These are phyloP conservation scores for Quercus variabilis DNA, from an alignment of 306 rosid genomes.

Conservation along the genomic window DNA sequence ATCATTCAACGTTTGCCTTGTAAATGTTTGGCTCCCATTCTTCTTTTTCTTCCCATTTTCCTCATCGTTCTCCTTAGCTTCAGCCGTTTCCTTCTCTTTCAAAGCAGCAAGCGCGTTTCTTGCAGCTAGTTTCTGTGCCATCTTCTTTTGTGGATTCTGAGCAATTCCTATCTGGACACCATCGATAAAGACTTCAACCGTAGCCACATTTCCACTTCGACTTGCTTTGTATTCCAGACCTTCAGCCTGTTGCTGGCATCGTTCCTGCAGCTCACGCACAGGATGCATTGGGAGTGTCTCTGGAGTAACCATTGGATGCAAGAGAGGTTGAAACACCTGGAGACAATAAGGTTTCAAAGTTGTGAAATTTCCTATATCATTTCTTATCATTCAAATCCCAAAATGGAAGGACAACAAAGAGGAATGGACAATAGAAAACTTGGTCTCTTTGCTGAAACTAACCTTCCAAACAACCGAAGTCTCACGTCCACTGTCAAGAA, in stretches of 20 bases:
- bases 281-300: conserved; percentile 99
- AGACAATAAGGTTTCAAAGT: conserved; percentile 5
- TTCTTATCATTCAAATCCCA: neutral
- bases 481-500: conserved; percentile 80
- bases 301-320: conserved; percentile 98
- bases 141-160: conserved; percentile 95
- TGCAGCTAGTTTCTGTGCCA: conserved; percentile 99
- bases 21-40: conserved; percentile 83
- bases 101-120: conserved; percentile 89
- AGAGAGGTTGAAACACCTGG: conserved; percentile 88
- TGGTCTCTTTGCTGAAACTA: neutral
- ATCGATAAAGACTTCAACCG: conserved; percentile 92
- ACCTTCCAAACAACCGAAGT: conserved; percentile 87
- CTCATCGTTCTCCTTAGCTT: conserved; percentile 54
- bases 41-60: conserved; percentile 71
- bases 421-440: conserved; percentile 1
- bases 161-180: conserved; percentile 85
- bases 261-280: conserved; percentile 97
- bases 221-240: conserved; percentile 92
- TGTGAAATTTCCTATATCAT: conserved; percentile 4
- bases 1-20: conserved; percentile 90
- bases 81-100: conserved; percentile 75
- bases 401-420: neutral
- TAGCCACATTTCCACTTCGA: conserved; percentile 87
- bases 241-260: conserved; percentile 99